phyloP scores from a whole-genome alignment of 1,284 basidiomycete genomes.

The Hypsizygus ulmarius region DNA sequence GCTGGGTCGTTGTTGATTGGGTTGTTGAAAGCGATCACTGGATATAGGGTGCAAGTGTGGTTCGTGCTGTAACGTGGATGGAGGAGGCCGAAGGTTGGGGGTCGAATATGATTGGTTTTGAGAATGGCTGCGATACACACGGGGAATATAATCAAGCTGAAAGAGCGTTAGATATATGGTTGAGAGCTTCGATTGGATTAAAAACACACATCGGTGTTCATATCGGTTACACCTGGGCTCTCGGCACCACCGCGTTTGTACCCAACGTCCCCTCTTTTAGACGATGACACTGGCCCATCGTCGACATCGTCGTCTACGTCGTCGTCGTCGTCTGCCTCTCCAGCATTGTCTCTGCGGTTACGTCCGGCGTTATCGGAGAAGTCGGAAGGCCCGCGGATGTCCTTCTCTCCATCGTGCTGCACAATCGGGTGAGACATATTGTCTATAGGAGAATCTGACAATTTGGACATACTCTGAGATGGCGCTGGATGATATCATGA shows the following conservation, averaged over 20 bases:
- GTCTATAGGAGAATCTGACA: background rate
- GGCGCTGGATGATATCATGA: constrained; percentile 44
- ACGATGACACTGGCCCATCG: constrained; percentile 7
- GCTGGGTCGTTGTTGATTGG: constrained; percentile 14
- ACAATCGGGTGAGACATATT: constrained; percentile 7
- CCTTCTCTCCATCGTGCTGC: constrained; percentile 52
- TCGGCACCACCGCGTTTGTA: constrained; percentile 5
- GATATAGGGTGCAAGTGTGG: constrained; percentile 16
- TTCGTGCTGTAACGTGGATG: background rate
- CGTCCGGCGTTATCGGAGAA: constrained; percentile 33
- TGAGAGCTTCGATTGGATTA: too few relatives aligned
- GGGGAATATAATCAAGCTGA: background rate
- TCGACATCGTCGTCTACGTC: constrained; percentile 38
- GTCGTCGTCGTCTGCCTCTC: constrained; percentile 42
- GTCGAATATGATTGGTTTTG: background rate
- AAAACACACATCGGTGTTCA: too few relatives aligned
- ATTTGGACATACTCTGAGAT: constrained; percentile 40
- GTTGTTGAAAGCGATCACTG: constrained; percentile 15
- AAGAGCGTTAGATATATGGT: too few relatives aligned
- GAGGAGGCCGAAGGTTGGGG: background rate
- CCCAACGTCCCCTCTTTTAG: constrained; percentile 11
- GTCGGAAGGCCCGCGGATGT: constrained; percentile 43
- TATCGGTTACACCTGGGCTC: too few relatives aligned
- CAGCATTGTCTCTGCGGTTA: constrained; percentile 34
- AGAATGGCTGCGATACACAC: constrained; percentile 12